Conservation (phyloP, 352 stramenopile species). For the Elongisporangium anandrum region DNA sequence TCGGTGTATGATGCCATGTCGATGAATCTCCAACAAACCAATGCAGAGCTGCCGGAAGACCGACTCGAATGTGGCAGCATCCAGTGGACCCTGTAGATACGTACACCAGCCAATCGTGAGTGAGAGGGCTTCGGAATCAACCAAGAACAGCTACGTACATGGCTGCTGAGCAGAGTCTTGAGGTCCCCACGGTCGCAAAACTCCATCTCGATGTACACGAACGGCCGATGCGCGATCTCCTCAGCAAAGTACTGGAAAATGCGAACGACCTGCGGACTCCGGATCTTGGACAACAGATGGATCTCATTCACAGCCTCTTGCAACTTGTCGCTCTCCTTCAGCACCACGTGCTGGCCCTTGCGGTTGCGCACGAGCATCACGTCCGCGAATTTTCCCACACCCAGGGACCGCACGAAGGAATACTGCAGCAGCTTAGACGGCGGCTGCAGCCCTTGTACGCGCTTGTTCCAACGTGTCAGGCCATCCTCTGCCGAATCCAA, state of each 20-base stretch:
- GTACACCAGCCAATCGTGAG: conserved; percentile 1
- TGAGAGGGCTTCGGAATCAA: neutral
- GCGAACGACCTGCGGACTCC: conserved; percentile 59
- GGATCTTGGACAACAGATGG: conserved; percentile 48
- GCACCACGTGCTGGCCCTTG: conserved; percentile 34
- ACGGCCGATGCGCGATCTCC: conserved; percentile 66
- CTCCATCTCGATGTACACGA: conserved; percentile 85
- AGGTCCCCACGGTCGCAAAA: conserved; percentile 68
- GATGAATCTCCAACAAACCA: conserved; percentile 63
- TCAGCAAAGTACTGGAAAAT: conserved; percentile 79
- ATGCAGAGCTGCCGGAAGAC: conserved; percentile 71
- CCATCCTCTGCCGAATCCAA: conserved; percentile 26
- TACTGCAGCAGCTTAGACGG: conserved; percentile 65
- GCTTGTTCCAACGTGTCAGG: conserved; percentile 44
- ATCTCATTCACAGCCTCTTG: conserved; percentile 78
- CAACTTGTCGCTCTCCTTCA: conserved; percentile 83
- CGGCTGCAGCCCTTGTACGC: conserved; percentile 30
- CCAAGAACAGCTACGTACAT: conserved; percentile 11
- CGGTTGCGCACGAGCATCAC: conserved; percentile 66
- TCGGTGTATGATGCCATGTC: conserved; percentile 59
- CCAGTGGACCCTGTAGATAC: conserved; percentile 31
- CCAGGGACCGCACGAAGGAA: conserved; percentile 56
- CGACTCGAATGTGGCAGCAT: conserved; percentile 37
- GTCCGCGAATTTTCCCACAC: conserved; percentile 69
- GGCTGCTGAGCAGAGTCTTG: conserved; percentile 23